phyloP scores from a whole-genome alignment of 768 basidiomycete species.

The Neoboletus subvelutipes region DNA sequence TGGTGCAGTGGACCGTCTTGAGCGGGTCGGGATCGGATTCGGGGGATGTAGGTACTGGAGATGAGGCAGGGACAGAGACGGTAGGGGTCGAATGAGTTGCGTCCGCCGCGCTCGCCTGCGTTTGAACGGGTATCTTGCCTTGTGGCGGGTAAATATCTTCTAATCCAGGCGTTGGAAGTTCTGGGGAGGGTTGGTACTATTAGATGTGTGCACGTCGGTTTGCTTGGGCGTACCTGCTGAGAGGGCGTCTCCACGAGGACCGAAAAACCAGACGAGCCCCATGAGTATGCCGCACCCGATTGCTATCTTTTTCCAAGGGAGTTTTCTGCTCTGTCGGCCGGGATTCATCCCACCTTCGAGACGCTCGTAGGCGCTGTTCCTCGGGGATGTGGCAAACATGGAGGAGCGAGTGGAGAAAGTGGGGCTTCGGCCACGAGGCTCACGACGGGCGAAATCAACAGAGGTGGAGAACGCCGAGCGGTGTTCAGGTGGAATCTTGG shows the following conservation, averaged over 20 bases:
- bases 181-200: constrained; percentile 1
- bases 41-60: constrained; percentile 48
- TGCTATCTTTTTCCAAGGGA: constrained; percentile 67
- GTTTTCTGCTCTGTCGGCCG: constrained; percentile 33
- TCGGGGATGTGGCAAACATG: constrained; percentile 34
- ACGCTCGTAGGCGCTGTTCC: constrained; percentile 53
- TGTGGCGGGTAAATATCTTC: constrained; percentile 26
- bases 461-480: constrained; percentile 31
- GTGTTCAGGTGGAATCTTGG: constrained; percentile 23
- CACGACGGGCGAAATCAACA: constrained; percentile 25
- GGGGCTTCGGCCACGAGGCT: constrained; percentile 25
- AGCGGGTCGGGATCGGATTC: constrained; percentile 73
- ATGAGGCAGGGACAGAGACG: constrained; percentile 1
- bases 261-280: constrained; percentile 65
- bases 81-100: neutral
- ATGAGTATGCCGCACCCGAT: constrained; percentile 57
- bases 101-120: neutral
- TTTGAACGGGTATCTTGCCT: constrained; percentile 14
- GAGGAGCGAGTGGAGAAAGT: constrained; percentile 3
- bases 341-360: constrained; percentile 63
- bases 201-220: neutral
- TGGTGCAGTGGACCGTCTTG: constrained; percentile 70
- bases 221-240: constrained; percentile 16
- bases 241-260: constrained; percentile 38
- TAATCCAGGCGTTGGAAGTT: constrained; percentile 15